Conservation (phyloP, 2,329 filamentous ascomycete species). For the Sclerotinia borealis region DNA sequence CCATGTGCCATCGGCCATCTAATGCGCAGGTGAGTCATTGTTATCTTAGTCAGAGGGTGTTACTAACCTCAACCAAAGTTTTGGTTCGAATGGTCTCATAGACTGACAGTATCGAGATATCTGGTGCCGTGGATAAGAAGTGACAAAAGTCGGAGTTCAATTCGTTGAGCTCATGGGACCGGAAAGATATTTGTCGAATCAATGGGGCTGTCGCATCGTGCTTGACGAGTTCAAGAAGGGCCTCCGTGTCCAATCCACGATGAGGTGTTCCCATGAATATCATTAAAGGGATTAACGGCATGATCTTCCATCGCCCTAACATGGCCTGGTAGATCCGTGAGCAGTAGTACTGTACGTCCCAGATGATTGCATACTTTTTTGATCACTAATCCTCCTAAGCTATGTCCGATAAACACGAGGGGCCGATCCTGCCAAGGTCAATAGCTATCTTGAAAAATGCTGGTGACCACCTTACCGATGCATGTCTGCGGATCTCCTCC, state of each 20-base stretch:
- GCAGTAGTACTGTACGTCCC: neutral
- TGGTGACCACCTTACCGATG: neutral
- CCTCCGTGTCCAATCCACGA: constrained; percentile 22
- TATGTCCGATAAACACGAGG: constrained; percentile 34
- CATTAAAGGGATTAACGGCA: constrained; percentile 15
- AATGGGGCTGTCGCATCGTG: constrained; percentile 16
- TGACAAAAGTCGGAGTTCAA: constrained; percentile 20
- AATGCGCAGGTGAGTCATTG: neutral
- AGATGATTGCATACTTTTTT: constrained; percentile 26
- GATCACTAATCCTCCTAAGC: constrained; percentile 34
- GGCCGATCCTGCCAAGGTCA: constrained; percentile 8
- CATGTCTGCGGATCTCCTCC: constrained; percentile 19
- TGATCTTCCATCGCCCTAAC: constrained; percentile 10
- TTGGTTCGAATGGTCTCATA: constrained; percentile 20
- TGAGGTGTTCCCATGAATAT: constrained; percentile 28
- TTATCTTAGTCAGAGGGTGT: neutral
- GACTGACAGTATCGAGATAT: constrained; percentile 20
- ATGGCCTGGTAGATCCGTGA: neutral
- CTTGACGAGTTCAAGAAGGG: constrained; percentile 21
- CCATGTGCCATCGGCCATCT: constrained; percentile 11
- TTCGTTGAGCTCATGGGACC: constrained; percentile 17
- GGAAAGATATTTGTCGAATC: constrained; percentile 20
- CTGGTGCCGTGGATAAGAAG: constrained; percentile 8
- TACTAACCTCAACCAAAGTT: constrained; percentile 16
- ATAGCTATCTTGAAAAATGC: neutral